Evolutionary conservation across 2,329 filamentous ascomycete species (phyloP), one percentile per base, ranked within the genome.

Genomic region (Trichoderma oligosporum): DNA sequence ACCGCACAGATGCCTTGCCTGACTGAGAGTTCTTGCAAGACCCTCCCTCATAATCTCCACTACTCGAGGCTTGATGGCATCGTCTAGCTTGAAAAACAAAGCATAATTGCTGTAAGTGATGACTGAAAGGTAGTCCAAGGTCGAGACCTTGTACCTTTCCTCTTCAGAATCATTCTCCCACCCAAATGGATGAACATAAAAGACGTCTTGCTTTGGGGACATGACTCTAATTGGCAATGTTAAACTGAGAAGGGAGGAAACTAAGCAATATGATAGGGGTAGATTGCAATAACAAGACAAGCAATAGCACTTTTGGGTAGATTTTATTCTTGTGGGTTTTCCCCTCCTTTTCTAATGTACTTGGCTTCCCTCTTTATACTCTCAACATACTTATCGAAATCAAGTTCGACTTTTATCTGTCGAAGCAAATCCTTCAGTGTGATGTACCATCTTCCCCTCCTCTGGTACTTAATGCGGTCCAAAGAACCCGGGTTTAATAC

Each of bases 161-260:
- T 24, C 18, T 27, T 52, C 54, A 5, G 54, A 46, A 14, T 31
- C 52, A 14, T 42, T 57, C n/a, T 57, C 46, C 54, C 54, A 57
- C 9, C 54, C 54, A 20, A 25, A 20, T 1, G 52, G 52, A 7
- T 39, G 52, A 16, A 56, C 7, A 4, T 56, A 4, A 31, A 45
- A 55, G 2, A 46, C 41, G 9, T 55, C 52, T 46, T 55, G 52
- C 12, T 55, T 55, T 2, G 52, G 52, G 1, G 31, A 9, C 52
- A 46, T 55, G 16, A 22, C n/a, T 29, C 24, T 12, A 20, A 7
- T 7, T 45, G 39, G 7, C 8, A 11, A 27, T n/a, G 48, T 18
- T 24, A 11, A 35, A 35, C 8, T 31, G 20, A 18, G 27, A 16
- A 7, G 25, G 7, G 9, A 16, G n/a, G 25, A 14, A 24, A 36